A percentile compares a stretch with the other conserved stretches of the same genome.
Evolutionary conservation across 2,329 filamentous ascomycete genomes (phyloP).

Genomic region (Corynespora cassiicola): DNA sequence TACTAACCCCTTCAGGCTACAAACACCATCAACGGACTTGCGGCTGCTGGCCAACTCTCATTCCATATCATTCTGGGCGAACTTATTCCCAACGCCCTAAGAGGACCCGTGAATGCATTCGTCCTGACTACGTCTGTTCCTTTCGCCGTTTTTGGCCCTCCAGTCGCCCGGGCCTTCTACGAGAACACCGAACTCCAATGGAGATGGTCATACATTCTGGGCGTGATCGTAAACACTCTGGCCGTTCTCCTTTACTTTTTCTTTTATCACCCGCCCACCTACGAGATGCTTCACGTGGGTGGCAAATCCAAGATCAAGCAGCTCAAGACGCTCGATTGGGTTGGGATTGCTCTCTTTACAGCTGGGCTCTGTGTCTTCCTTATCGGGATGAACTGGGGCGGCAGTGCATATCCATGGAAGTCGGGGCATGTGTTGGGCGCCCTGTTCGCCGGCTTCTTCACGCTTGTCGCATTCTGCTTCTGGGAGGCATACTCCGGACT

Average conservation of each 20-base stretch:
- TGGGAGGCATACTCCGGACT: constrained; percentile 36
- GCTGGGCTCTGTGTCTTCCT: constrained; percentile 54
- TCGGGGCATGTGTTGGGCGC: constrained; percentile 43
- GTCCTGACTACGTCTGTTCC: constrained; percentile 35
- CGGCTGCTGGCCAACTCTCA: constrained; percentile 46
- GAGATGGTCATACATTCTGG: constrained; percentile 41
- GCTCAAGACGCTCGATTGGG: constrained; percentile 52
- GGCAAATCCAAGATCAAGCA: constrained; percentile 43
- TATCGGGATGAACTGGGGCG: constrained; percentile 55
- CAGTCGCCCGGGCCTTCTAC: constrained; percentile 35
- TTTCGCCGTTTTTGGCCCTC: constrained; percentile 39
- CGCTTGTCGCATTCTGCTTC: constrained; percentile 38
- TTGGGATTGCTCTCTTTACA: constrained; percentile 55
- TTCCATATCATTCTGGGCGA: constrained; percentile 48
- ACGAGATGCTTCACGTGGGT: constrained; percentile 42
- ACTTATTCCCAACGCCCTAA: constrained; percentile 41
- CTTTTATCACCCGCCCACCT: constrained; percentile 45
- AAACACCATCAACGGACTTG: constrained; percentile 45
- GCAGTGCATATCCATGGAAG: constrained; percentile 43
- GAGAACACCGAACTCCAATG: constrained; percentile 37
- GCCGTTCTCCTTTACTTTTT: constrained; percentile 39
- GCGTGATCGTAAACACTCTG: constrained; percentile 35
- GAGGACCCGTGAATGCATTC: constrained; percentile 45
- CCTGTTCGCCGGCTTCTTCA: constrained; percentile 38
- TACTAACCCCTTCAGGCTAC: constrained; percentile 22